phyloP scores from a whole-genome alignment of 768 basidiomycete species.

The Lactarius psammicola region DNA sequence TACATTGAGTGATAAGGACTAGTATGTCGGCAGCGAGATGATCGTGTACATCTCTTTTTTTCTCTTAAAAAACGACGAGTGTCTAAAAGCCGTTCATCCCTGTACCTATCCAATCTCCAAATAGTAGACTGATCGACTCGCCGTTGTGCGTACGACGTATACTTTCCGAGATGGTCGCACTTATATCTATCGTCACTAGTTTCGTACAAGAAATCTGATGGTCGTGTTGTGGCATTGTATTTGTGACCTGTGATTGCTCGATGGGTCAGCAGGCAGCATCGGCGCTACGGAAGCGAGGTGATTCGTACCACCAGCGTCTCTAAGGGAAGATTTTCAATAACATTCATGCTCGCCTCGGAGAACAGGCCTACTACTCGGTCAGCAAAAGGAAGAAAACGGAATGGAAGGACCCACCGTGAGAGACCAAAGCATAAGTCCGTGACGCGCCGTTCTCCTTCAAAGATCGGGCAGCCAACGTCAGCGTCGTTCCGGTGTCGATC shows the following conservation, averaged over 20 bases:
- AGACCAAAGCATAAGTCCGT: constrained; percentile 82
- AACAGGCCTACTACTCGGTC: constrained; percentile 58
- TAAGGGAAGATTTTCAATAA: constrained; percentile 70
- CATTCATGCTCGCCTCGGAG: constrained; percentile 68
- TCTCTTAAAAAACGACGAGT: background rate
- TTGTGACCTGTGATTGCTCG: constrained; percentile 66
- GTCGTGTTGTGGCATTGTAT: constrained; percentile 84
- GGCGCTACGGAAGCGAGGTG: background rate
- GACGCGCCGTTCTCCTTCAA: constrained; percentile 87
- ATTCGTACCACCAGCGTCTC: constrained; percentile 78
- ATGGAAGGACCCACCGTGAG: constrained; percentile 65
- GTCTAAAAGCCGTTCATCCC: constrained; percentile 21
- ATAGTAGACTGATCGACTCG: constrained; percentile 85
- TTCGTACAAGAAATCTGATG: constrained; percentile 66
- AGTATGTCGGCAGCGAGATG: background rate
- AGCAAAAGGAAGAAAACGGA: constrained; percentile 3
- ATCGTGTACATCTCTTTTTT: background rate
- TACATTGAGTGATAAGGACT: constrained; percentile 3
- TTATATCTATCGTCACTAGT: constrained; percentile 86
- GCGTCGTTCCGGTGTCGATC: constrained; percentile 94
- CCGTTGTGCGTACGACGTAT: constrained; percentile 94
- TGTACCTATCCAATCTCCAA: constrained; percentile 74
- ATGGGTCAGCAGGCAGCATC: background rate
- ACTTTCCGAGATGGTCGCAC: constrained; percentile 90
- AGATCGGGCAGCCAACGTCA: constrained; percentile 80